phyloP scores from a whole-genome alignment of 106 monocot genomes.

The Triglochin maritima region DNA sequence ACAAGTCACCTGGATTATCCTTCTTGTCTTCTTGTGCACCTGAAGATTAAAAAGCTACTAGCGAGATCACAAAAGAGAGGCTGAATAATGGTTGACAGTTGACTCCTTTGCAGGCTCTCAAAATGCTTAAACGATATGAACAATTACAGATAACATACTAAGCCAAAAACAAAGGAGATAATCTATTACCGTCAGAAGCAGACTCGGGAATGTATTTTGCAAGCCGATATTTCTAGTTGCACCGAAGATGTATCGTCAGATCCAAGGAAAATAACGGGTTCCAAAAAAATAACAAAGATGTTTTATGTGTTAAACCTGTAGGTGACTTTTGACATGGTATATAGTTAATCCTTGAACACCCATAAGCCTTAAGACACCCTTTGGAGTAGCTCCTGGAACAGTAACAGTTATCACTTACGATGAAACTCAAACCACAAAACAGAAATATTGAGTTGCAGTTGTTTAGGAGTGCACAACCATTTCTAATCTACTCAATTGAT shows the following conservation, averaged over 20 bases:
- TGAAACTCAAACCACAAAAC: background rate
- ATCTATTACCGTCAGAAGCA: conserved; percentile 59
- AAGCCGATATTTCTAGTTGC: conserved; percentile 78
- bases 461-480: too few relatives aligned
- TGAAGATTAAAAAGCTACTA: conserved; percentile 12
- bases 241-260: background rate
- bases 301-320: conserved; percentile 58
- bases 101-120: too few relatives aligned
- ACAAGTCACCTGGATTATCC: conserved; percentile 32
- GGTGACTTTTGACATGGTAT: conserved; percentile 99
- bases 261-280: background rate
- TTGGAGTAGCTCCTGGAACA: conserved; percentile 83
- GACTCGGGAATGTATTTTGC: conserved; percentile 85
- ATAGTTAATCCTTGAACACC: conserved; percentile 80
- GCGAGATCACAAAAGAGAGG: background rate
- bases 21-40: conserved; percentile 57
- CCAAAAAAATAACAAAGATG: background rate
- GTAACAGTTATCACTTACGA: background rate
- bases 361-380: conserved; percentile 88
- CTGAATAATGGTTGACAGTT: too few relatives aligned
- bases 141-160: too few relatives aligned
- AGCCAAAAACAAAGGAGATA: too few relatives aligned
- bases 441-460: background rate
- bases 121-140: too few relatives aligned
- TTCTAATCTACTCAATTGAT: too few relatives aligned